Conservation (phyloP, 192 early-diverging fungal genomes). For the Umbelopsis ramanniana region DNA sequence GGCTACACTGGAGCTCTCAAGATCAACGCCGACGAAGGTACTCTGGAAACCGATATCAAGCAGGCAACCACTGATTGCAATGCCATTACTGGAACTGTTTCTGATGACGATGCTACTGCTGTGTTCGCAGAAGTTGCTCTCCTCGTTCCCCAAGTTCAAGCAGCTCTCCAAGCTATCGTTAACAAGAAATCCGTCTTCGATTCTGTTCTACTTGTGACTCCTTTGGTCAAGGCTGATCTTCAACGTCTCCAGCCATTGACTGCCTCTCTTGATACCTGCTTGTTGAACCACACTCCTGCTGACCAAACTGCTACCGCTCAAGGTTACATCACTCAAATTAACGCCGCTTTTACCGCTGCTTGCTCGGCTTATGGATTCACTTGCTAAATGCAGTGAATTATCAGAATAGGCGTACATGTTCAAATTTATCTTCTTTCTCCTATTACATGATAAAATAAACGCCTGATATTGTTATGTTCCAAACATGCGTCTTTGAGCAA, state of each 20-base stretch:
- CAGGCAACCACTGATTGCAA: neutral
- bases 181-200: constrained; percentile 24
- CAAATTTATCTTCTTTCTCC: neutral
- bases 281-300: constrained; percentile 20
- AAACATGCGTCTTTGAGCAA: too few species aligned
- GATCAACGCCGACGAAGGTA: neutral
- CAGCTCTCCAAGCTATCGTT: neutral
- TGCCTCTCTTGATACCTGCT: neutral
- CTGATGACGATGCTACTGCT: constrained; percentile 18
- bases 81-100: neutral
- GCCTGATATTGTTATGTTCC: too few species aligned
- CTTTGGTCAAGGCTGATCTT: constrained; percentile 9
- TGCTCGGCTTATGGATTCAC: neutral
- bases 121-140: neutral
- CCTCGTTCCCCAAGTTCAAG: neutral
- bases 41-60: constrained; percentile 12
- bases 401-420: neutral
- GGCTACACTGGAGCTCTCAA: constrained; percentile 7
- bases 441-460: too few species aligned
- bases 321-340: neutral
- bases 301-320: constrained; percentile 14
- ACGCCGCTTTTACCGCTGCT: constrained; percentile 18
- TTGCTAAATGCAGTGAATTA: neutral
- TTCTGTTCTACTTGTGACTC: neutral
- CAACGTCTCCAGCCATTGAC: constrained; percentile 3